Percentiles rank a stretch among this genome's conserved stretches.
Conservation (phyloP, 768 basidiomycete species). For the Crucibulum laeve region DNA sequence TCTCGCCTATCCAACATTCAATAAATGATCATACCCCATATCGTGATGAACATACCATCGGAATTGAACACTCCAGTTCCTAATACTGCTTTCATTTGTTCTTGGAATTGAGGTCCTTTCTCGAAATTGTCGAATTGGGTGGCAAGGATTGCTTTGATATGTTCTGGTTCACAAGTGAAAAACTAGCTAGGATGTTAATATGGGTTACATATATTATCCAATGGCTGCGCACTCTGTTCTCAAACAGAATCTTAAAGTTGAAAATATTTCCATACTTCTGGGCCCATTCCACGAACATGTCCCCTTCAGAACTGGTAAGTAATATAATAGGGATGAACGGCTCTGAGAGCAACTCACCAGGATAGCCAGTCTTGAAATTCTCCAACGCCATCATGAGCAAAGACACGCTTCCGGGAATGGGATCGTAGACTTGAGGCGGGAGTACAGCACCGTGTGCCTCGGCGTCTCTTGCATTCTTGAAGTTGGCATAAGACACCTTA, state of each 20-base stretch:
- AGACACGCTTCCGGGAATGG: background rate
- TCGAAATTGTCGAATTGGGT: conserved; percentile 24
- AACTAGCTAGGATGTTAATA: conserved; percentile 17
- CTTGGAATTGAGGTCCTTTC: conserved; percentile 14
- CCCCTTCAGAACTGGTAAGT: background rate
- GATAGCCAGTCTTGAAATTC: conserved; percentile 1
- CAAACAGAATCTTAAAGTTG: background rate
- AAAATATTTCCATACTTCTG: background rate
- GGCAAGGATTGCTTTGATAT: conserved; percentile 25
- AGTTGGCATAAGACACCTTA: background rate
- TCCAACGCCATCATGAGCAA: background rate
- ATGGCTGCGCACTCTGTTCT: background rate
- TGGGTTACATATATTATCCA: background rate
- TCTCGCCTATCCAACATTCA: conserved; percentile 31
- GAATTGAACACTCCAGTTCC: conserved; percentile 61
- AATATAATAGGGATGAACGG: background rate
- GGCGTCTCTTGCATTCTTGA: background rate
- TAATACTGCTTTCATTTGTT: conserved; percentile 26
- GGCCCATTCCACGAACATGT: background rate
- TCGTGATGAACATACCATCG: conserved; percentile 31
- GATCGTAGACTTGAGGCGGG: background rate
- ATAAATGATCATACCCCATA: background rate
- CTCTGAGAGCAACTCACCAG: background rate
- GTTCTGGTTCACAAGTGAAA: conserved; percentile 36
- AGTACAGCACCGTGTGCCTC: background rate